Base-by-base conservation (phyloP, 2,329 filamentous ascomycete genomes). In the Pestalotiopsis sp. region DNA sequence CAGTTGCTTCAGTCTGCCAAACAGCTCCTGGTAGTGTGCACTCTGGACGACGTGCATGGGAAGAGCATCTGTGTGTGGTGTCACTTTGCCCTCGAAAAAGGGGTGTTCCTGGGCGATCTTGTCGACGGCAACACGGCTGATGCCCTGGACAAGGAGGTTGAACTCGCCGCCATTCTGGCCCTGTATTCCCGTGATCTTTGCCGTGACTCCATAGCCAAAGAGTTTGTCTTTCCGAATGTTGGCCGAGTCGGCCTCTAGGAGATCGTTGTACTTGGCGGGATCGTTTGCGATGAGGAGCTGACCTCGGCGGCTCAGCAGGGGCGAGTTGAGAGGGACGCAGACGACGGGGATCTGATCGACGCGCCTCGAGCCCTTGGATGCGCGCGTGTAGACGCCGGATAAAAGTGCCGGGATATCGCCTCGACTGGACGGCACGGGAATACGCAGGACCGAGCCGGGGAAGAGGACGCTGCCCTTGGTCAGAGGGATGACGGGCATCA, bases 371-470 rank as follows among this genome's bases (percentile, higher is more conserved):
- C 91, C 88, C 75, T 90, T 91, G 55, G 89, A 88, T 41, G 92
- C 91, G 73, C 91, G 90, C 75, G 92, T 92, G 81, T 97, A 95
- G 69, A 97, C 89, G 74, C 92, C 91, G 23, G 94, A 93, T 68
- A 99, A 90, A 59, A 98, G 88, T 64, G 95, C 93, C 66, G 94
- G 92, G 73, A 98, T 92, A 80, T 98, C 96, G 73, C 93, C 90
- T 65, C 95, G 93, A 79, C 91, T 86, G 49, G 86, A 91, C 55
- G 91, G 90, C 65, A 98, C 91, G 67, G 93, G 90, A 72, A 98
- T 92, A 74, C 95, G 92, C 74, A 97, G 88, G 64, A 95, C 90
- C 68, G 95, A 90, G 71, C 94, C 94, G 3, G 96, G 96, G 11
- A 97, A 88, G 55, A 98, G 89, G 73, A 98, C 92, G 71, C 90